Evolutionary conservation across 2,329 filamentous ascomycete genomes (phyloP), one percentile per base, ranked within the genome.

Genomic region (Ceratocystis eucalypticola): DNA sequence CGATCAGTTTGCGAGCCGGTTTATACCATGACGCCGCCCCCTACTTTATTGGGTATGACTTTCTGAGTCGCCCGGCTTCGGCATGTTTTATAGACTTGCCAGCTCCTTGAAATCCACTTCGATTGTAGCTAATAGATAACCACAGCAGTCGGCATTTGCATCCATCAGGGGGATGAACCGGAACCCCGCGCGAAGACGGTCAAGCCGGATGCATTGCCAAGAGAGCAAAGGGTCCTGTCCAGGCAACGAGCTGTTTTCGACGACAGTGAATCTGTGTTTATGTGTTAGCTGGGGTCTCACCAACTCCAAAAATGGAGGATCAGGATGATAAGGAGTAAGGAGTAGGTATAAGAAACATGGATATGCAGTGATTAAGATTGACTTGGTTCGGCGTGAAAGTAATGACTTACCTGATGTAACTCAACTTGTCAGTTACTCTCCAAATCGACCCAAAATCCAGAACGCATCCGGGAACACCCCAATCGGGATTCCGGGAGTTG

Each of bases 401-500:
- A 68, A 50, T 67, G 6, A 28, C 71, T 79, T 75, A 91, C 88
- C 85, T 82, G 41, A 91, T 75, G 72, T 91, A 91, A 71, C 85
- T 88, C 70, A 91, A 78, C 70, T 87, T 82, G 71, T 88, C 84
- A 15, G 88, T 80, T 10, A 90, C 80, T 62, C 81, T 80, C 65
- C 78, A 77, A 59, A 85, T 76, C 44, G 80, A 79, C 45, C 77
- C 75, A 72, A 90, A 91, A 20, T 79, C 75, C 59, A 91, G 73
- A n/a, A 75, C 75, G 66, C 80, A 79, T 3, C 81, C 82, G 30
- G 73, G 70, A 4, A 70, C 69, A 2, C 80, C 80, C 74, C 88
- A 91, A 70, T 86, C 81, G 0, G 88, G 87, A 70, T 88, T 80
- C 57, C 82, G 78, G 0, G 85, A 82, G 71, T 78, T 80, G 48